phyloP scores from a whole-genome alignment of 2,329 filamentous ascomycete genomes.

The Leptographium radiaticola region DNA sequence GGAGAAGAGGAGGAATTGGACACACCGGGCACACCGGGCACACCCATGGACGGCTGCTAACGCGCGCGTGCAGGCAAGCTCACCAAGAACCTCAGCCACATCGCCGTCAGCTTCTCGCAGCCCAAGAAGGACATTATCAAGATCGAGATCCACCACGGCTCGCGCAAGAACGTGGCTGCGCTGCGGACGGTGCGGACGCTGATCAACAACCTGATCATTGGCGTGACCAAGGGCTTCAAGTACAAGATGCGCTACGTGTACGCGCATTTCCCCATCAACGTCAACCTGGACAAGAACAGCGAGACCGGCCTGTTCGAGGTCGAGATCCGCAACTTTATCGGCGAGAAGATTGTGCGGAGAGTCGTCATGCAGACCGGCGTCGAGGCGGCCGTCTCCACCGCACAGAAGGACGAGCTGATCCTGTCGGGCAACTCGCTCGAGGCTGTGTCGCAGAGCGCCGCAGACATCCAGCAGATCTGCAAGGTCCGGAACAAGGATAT shows the following conservation, averaged over 20 bases:
- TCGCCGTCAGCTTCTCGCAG: slow-evolving; percentile 89
- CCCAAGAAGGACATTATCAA: slow-evolving; percentile 77
- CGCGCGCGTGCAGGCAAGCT: slow-evolving; percentile 59
- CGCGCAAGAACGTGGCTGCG: slow-evolving; percentile 93
- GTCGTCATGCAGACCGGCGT: slow-evolving; percentile 85
- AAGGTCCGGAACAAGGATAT: slow-evolving; percentile 99
- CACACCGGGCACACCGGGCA: slow-evolving; percentile 1
- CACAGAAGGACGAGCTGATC: slow-evolving; percentile 95
- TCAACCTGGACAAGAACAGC: slow-evolving; percentile 93
- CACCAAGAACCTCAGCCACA: slow-evolving; percentile 88
- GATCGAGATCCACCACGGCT: slow-evolving; percentile 98
- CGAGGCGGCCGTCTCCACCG: slow-evolving; percentile 76
- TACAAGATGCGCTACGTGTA: slow-evolving; percentile 99
- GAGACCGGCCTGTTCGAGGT: slow-evolving; percentile 83
- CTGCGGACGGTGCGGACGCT: slow-evolving; percentile 95
- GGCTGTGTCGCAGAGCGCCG: slow-evolving; percentile 92
- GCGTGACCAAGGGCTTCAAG: slow-evolving; percentile 98
- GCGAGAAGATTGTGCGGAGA: slow-evolving; percentile 97
- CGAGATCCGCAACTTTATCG: slow-evolving; percentile 99
- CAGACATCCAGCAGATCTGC: slow-evolving; percentile 99
- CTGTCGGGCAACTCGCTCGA: slow-evolving; percentile 91
- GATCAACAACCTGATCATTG: slow-evolving; percentile 97
- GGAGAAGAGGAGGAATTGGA: neutral
- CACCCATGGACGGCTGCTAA: slow-evolving; percentile 6
- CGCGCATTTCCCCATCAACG: slow-evolving; percentile 99